phyloP scores from a whole-genome alignment of 129 eudicot genomes.

The Sambucus nigra region DNA sequence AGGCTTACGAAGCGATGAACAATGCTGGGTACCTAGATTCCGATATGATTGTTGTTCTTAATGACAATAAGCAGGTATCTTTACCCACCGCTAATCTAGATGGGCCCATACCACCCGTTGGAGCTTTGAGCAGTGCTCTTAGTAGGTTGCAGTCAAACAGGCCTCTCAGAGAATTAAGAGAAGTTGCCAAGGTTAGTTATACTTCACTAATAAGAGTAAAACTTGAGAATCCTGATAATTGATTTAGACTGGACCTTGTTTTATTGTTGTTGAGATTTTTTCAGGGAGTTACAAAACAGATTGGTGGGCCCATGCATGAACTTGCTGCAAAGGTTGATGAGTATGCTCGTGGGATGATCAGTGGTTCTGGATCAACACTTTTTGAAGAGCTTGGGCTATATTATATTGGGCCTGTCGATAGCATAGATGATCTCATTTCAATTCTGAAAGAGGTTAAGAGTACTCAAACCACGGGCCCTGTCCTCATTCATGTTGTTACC shows the following conservation, averaged over 20 bases:
- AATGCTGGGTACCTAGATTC: constrained; percentile 95
- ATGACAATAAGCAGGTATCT: constrained; percentile 93
- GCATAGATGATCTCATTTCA: constrained; percentile 70
- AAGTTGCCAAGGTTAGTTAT: constrained; percentile 74
- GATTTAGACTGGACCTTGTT: neutral
- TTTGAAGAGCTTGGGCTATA: constrained; percentile 91
- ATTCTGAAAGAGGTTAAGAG: constrained; percentile 84
- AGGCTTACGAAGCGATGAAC: constrained; percentile 99
- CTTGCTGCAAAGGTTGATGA: constrained; percentile 91
- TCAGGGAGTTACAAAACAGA: constrained; percentile 90
- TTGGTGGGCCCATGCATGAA: constrained; percentile 97
- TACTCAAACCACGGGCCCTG: constrained; percentile 87
- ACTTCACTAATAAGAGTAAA: neutral
- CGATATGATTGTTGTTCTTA: constrained; percentile 92
- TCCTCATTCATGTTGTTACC: constrained; percentile 80
- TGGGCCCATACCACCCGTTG: constrained; percentile 92
- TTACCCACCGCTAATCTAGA: constrained; percentile 94
- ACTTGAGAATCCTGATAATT: neutral
- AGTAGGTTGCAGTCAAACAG: constrained; percentile 86
- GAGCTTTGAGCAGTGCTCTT: constrained; percentile 91
- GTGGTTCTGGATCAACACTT: constrained; percentile 78
- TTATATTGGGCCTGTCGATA: constrained; percentile 92
- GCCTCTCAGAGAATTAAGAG: constrained; percentile 88
- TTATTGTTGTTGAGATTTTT: constrained; percentile 2
- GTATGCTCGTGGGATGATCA: constrained; percentile 93